phyloP scores from a whole-genome alignment of 352 stramenopile genomes.

The Phytophthora sp. region DNA sequence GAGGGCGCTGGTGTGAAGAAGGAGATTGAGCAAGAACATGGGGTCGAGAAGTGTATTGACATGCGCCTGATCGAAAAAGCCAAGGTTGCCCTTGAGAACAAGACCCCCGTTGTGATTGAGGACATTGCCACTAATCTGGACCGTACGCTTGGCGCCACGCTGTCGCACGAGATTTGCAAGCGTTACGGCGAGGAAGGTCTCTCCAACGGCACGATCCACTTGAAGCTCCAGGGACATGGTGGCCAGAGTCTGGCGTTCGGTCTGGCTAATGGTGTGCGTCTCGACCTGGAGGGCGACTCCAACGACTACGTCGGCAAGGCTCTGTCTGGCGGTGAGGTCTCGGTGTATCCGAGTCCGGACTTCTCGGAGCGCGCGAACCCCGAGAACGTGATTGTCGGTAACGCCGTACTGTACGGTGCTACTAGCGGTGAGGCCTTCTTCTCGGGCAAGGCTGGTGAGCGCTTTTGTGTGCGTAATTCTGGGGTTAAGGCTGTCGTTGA shows the following conservation, averaged over 20 bases:
- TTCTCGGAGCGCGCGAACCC: slow-evolving; percentile 72
- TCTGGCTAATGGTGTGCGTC: slow-evolving; percentile 93
- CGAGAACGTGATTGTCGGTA: slow-evolving; percentile 94
- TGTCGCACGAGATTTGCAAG: slow-evolving; percentile 95
- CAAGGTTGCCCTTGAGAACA: slow-evolving; percentile 83
- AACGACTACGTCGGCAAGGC: slow-evolving; percentile 98
- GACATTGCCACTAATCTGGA: slow-evolving; percentile 92
- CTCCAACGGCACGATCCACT: slow-evolving; percentile 92
- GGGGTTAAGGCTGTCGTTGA: slow-evolving; percentile 96
- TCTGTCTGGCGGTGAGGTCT: slow-evolving; percentile 93
- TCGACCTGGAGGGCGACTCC: slow-evolving; percentile 93
- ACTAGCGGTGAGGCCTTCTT: slow-evolving; percentile 95
- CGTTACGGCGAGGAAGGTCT: slow-evolving; percentile 91
- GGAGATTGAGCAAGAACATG: slow-evolving; percentile 89
- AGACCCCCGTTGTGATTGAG: slow-evolving; percentile 69
- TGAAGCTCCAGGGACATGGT: slow-evolving; percentile 94
- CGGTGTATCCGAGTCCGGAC: slow-evolving; percentile 83
- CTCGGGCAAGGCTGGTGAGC: slow-evolving; percentile 94
- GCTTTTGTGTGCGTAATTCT: slow-evolving; percentile 97
- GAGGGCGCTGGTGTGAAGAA: slow-evolving; percentile 86
- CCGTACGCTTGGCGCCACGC: slow-evolving; percentile 93
- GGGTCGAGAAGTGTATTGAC: slow-evolving; percentile 89
- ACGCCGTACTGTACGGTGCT: slow-evolving; percentile 95
- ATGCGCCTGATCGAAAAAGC: slow-evolving; percentile 92
- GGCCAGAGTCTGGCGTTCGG: slow-evolving; percentile 95